Evolutionary conservation across 768 basidiomycete species (phyloP).

Genomic region (Phanerodontia chrysosporium): DNA sequence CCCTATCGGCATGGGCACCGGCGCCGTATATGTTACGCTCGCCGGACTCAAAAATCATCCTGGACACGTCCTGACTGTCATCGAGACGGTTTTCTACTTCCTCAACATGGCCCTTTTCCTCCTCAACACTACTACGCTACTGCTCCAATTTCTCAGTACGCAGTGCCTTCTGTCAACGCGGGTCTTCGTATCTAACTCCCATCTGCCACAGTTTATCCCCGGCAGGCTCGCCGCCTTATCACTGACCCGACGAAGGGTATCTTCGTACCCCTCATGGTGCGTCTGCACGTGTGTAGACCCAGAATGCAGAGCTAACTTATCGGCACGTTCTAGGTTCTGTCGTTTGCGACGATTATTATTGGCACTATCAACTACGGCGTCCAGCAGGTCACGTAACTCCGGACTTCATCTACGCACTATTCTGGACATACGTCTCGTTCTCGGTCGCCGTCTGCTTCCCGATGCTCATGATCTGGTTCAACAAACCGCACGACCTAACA

Average conservation of each 20-base stretch:
- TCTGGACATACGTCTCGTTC: constrained; percentile 42
- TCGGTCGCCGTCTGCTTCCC: constrained; percentile 37
- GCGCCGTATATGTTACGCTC: constrained; percentile 46
- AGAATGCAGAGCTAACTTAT: neutral
- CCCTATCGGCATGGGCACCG: constrained; percentile 47
- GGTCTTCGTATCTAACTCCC: neutral
- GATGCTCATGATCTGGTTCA: constrained; percentile 49
- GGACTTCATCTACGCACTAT: constrained; percentile 36
- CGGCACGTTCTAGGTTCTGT: constrained; percentile 37
- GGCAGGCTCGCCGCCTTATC: constrained; percentile 37
- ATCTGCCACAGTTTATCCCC: constrained; percentile 36
- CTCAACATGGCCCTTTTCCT: constrained; percentile 41
- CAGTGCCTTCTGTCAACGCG: neutral
- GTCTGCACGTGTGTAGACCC: constrained; percentile 19
- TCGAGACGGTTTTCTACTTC: constrained; percentile 45
- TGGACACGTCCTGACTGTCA: constrained; percentile 22
- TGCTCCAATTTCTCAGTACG: constrained; percentile 40
- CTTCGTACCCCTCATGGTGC: constrained; percentile 35
- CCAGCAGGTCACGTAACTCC: constrained; percentile 31
- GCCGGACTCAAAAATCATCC: constrained; percentile 36
- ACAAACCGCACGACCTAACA: constrained; percentile 39
- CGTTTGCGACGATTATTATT: constrained; percentile 46
- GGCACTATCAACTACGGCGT: constrained; percentile 44
- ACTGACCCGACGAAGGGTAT: constrained; percentile 42
- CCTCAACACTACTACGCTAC: constrained; percentile 38